Conservation (phyloP, 345 rosid species). For the Hibiscus trionum region DNA sequence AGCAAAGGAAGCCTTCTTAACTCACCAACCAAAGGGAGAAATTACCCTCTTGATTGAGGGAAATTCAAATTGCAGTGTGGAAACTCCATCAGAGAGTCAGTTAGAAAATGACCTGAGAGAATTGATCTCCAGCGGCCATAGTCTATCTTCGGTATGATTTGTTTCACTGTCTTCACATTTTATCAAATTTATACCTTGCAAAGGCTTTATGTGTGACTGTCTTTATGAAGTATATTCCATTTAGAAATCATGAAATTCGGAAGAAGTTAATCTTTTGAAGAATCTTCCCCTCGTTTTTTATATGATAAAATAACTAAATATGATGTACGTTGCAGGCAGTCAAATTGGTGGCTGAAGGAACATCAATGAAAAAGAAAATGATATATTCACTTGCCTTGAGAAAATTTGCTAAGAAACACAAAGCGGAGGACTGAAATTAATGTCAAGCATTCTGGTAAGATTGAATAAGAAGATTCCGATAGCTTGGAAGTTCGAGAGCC, state of each 20-base stretch:
- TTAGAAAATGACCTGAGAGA: conserved; percentile 57
- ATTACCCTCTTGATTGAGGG: conserved; percentile 81
- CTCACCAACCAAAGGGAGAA: conserved; percentile 77
- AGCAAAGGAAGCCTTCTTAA: conserved; percentile 58
- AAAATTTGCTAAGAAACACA: conserved; percentile 56
- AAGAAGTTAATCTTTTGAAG: neutral
- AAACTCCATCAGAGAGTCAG: conserved; percentile 62
- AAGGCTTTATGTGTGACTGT: neutral
- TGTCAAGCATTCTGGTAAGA: neutral
- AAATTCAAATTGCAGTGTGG: conserved; percentile 32
- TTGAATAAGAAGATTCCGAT: neutral
- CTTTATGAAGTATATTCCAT: neutral
- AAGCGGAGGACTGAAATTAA: conserved; percentile 28
- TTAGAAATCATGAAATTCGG: neutral
- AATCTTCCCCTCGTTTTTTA: neutral
- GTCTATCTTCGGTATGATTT: conserved; percentile 60
- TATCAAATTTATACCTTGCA: neutral
- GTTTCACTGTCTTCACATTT: neutral
- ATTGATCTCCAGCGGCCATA: conserved; percentile 65
- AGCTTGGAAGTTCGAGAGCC: too few relatives aligned
- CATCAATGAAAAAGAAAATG: conserved; percentile 58
- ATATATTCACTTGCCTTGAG: conserved; percentile 66
- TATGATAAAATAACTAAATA: neutral
- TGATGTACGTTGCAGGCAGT: conserved; percentile 49
- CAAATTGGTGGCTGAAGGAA: conserved; percentile 63